Percentiles rank a stretch among this genome's conserved stretches.
Evolutionary conservation across 805 yeast genomes (phyloP).

Genomic region (Wickerhamomyces chambardii): DNA sequence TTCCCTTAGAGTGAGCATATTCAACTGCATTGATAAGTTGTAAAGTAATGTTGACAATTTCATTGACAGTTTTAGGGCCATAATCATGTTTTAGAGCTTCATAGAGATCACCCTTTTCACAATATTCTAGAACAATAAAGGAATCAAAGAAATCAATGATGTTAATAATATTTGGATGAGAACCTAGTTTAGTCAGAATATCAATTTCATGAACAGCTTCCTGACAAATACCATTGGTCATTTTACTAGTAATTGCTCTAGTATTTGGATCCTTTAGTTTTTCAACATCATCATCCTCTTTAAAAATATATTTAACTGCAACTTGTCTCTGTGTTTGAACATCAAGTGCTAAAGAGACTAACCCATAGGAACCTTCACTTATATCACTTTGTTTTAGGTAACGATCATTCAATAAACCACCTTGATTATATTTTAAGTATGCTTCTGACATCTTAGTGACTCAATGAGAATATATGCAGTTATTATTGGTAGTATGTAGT

Average conservation of each 20-base stretch:
- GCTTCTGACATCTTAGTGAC: conserved; percentile 10
- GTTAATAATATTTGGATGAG: conserved; percentile 49
- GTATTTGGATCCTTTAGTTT: conserved; percentile 22
- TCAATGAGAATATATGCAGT: too few species aligned
- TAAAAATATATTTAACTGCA: conserved; percentile 80
- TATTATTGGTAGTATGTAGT: too few species aligned
- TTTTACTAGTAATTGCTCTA: conserved; percentile 16
- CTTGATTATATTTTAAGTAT: conserved; percentile 32
- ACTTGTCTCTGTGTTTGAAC: conserved; percentile 40
- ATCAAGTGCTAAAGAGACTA: conserved; percentile 83
- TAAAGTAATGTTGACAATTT: conserved; percentile 42
- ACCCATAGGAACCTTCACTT: conserved; percentile 91
- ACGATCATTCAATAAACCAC: conserved; percentile 46
- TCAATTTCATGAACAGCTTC: conserved; percentile 66
- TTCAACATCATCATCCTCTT: conserved; percentile 33
- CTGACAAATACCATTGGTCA: conserved; percentile 32
- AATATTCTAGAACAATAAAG: conserved; percentile 70
- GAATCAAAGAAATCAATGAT: conserved; percentile 57
- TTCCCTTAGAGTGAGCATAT: conserved; percentile 61
- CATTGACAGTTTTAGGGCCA: conserved; percentile 45
- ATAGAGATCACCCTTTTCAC: conserved; percentile 81
- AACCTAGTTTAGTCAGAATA: conserved; percentile 54
- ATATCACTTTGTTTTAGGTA: conserved; percentile 67
- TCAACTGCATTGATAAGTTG: conserved; percentile 67
- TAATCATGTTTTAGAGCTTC: conserved; percentile 58